phyloP scores from a whole-genome alignment of 2,329 filamentous ascomycete genomes.

The Sphaerulina vaccinii region DNA sequence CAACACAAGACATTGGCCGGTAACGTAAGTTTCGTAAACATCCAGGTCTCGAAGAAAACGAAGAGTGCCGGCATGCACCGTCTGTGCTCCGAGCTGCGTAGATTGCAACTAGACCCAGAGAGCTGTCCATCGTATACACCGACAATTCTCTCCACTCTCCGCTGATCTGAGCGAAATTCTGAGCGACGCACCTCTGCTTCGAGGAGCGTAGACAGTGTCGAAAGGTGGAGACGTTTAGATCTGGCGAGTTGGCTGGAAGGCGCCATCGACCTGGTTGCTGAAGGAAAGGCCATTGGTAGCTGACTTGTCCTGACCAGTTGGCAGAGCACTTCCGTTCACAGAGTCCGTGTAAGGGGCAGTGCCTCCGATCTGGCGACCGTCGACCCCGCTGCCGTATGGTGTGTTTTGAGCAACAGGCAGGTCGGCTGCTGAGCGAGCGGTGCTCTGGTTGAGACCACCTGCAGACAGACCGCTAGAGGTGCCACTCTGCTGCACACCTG shows the following conservation, averaged over 20 bases:
- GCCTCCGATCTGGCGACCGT: background rate
- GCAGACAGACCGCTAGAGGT: background rate
- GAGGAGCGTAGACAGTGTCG: too few relatives aligned
- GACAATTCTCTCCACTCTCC: too few relatives aligned
- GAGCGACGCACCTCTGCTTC: too few relatives aligned
- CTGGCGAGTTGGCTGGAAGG: slow-evolving; percentile 32
- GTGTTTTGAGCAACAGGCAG: slow-evolving; percentile 2
- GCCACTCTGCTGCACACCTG: background rate
- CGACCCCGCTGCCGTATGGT: background rate
- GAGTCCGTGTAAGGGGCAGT: background rate
- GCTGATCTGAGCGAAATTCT: too few relatives aligned
- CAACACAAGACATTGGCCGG: slow-evolving; percentile 1
- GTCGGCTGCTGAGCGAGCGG: slow-evolving; percentile 3
- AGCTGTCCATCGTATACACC: too few relatives aligned
- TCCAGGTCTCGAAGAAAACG: too few relatives aligned
- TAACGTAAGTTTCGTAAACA: slow-evolving; percentile 1
- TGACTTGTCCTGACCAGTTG: background rate
- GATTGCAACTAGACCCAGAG: too few relatives aligned
- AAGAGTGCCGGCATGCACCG: too few relatives aligned
- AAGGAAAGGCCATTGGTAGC: slow-evolving; percentile 1
- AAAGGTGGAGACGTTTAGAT: too few relatives aligned
- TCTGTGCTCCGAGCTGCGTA: too few relatives aligned
- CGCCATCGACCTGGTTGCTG: slow-evolving; percentile 40
- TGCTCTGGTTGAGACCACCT: slow-evolving; percentile 21
- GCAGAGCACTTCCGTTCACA: background rate